Conservation (phyloP, 352 stramenopile species). For the Thalassiosira sp. region DNA sequence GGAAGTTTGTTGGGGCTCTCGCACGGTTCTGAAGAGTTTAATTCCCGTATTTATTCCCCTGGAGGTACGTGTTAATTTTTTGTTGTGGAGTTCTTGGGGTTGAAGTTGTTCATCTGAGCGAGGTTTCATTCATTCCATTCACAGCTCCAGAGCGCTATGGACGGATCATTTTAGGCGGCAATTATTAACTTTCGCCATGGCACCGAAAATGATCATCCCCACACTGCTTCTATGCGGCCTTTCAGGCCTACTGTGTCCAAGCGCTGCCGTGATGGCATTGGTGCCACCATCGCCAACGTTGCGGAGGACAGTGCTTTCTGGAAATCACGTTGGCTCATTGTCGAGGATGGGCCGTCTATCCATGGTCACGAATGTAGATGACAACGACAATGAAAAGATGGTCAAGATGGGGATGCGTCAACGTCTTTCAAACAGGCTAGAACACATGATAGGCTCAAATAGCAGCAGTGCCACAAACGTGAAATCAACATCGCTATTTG, state of each 20-base stretch:
- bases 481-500: background rate
- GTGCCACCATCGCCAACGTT: background rate
- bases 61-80: too few relatives aligned
- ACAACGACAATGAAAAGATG: background rate
- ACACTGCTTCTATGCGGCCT: slow-evolving; percentile 7
- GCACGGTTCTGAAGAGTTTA: too few relatives aligned
- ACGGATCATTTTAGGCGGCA: too few relatives aligned
- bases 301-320: background rate
- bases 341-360: slow-evolving; percentile 1
- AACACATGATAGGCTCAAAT: background rate
- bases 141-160: too few relatives aligned
- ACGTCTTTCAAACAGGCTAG: background rate
- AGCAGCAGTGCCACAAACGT: background rate
- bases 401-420: slow-evolving; percentile 1
- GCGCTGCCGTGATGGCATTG: slow-evolving; percentile 4
- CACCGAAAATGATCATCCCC: slow-evolving; percentile 5
- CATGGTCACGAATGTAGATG: slow-evolving; percentile 7
- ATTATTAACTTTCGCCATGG: background rate
- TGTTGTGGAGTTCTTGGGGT: too few relatives aligned
- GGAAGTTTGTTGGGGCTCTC: too few relatives aligned
- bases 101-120: too few relatives aligned
- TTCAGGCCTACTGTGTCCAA: too few relatives aligned
- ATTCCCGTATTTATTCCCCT: too few relatives aligned
- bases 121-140: too few relatives aligned
- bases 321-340: too few relatives aligned